Evolutionary conservation across 164 flowering plant genomes (phyloP).

Genomic region (Annona cherimola): DNA sequence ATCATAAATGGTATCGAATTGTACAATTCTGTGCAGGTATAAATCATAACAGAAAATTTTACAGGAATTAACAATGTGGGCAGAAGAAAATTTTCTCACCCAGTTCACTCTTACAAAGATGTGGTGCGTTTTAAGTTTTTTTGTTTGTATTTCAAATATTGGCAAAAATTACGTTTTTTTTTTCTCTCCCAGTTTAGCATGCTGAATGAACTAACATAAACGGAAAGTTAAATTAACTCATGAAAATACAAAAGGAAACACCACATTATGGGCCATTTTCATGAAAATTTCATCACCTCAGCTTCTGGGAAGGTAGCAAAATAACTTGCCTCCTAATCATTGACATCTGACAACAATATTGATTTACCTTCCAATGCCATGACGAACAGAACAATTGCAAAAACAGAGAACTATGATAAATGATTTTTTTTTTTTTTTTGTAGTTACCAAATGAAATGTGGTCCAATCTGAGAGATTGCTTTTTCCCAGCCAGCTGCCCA

Average conservation of each 20-base stretch:
- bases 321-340: not conserved
- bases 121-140: not conserved
- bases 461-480: slow-evolving; percentile 67
- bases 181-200: not conserved
- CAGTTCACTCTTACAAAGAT: not conserved
- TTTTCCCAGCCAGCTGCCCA: slow-evolving; percentile 78
- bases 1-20: too few species aligned
- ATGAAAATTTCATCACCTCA: not conserved
- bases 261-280: not conserved
- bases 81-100: not conserved
- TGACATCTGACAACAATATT: not conserved
- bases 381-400: not conserved
- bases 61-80: too few species aligned
- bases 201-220: too few species aligned
- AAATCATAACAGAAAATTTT: too few species aligned
- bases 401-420: not conserved
- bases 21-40: too few species aligned
- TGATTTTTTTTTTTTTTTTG: too few species aligned
- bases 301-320: not conserved
- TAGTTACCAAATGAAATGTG: slow-evolving; percentile 60
- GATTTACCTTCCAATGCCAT: not conserved
- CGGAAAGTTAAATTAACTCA: not conserved
- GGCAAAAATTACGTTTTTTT: too few species aligned
- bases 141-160: too few species aligned
- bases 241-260: not conserved